A percentile compares a stretch with the other conserved stretches of the same genome.
phyloP scores from a whole-genome alignment of 164 flowering plant genomes.

The grape (Vitis vinifera) region ASM3070453v1 NC_081816.1:7097501-7098000 shows the following conservation, averaged over 20 bases:
- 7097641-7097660: constrained; percentile 24
- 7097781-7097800: constrained; percentile 55
- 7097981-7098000: neutral
- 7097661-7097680: constrained; percentile 70
- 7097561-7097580: constrained; percentile 57
- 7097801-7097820: constrained; percentile 18
- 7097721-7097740: constrained; percentile 44
- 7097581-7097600: constrained; percentile 60
- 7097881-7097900: neutral
- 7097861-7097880: neutral
- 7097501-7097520: constrained; percentile 32
- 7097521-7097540: constrained; percentile 69
- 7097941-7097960: neutral
- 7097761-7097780: constrained; percentile 51
- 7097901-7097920: neutral
- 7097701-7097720: constrained; percentile 65
- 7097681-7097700: constrained; percentile 55
- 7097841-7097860: neutral
- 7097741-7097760: constrained; percentile 70
- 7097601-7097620: constrained; percentile 61
- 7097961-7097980: neutral
- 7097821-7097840: neutral
- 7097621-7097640: constrained; percentile 54
- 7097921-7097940: neutral
- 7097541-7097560: constrained; percentile 53